phyloP scores from a whole-genome alignment of 306 rosid species.

The Pterocarpus santalinus region DNA sequence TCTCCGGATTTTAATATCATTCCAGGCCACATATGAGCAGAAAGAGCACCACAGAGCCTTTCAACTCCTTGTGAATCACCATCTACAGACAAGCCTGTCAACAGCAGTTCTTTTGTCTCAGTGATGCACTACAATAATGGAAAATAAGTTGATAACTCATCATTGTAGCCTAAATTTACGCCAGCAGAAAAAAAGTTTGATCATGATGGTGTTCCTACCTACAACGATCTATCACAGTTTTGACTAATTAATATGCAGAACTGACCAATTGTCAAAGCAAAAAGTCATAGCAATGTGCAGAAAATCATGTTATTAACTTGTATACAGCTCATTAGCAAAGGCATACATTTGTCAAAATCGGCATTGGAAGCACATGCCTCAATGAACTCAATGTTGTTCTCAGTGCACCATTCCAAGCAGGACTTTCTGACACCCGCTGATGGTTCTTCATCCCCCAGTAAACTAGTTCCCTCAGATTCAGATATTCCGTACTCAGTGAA shows the following conservation, averaged over 20 bases:
- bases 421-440: conserved; percentile 57
- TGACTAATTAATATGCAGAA: conserved; percentile 1
- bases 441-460: conserved; percentile 63
- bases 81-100: conserved; percentile 73
- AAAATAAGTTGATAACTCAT: not conserved
- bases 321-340: conserved; percentile 3
- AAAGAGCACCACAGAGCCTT: conserved; percentile 74
- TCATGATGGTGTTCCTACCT: not conserved
- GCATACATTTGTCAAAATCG: conserved; percentile 72
- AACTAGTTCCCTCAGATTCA: conserved; percentile 78
- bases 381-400: conserved; percentile 67
- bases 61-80: conserved; percentile 84
- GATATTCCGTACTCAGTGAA: conserved; percentile 68
- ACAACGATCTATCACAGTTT: not conserved
- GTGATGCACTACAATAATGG: not conserved
- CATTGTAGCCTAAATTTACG: not conserved
- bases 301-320: conserved; percentile 9
- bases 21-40: conserved; percentile 87
- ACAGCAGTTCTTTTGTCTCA: conserved; percentile 28
- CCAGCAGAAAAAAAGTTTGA: not conserved
- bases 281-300: not conserved
- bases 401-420: conserved; percentile 75
- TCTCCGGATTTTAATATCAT: conserved; percentile 78
- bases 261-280: conserved; percentile 31
- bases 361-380: conserved; percentile 74